phyloP scores from a whole-genome alignment of 179 eudicot species.

The Beta corolliflora region DNA sequence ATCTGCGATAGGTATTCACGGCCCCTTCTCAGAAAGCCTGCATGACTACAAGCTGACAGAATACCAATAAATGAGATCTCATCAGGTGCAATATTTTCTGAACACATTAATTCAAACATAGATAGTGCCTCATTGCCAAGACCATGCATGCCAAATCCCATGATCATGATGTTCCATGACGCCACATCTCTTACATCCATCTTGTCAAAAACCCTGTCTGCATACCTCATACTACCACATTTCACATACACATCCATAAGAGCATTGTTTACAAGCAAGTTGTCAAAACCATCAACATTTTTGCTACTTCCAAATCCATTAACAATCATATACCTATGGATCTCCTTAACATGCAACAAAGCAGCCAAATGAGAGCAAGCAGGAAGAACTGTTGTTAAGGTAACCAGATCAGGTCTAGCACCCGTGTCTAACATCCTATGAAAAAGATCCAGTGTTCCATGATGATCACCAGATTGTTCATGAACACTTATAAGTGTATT shows the following conservation, averaged over 20 bases:
- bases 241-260: conserved; percentile 64
- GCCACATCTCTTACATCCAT: conserved; percentile 46
- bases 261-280: conserved; percentile 49
- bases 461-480: conserved; percentile 34
- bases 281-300: conserved; percentile 18
- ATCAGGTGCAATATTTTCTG: conserved; percentile 47
- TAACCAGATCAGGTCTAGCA: conserved; percentile 62
- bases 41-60: conserved; percentile 64
- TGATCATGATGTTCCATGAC: conserved; percentile 74
- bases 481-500: conserved; percentile 62
- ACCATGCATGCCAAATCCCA: conserved; percentile 65
- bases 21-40: conserved; percentile 57
- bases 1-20: conserved; percentile 46
- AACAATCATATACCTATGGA: conserved; percentile 52
- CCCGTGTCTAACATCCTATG: conserved; percentile 36
- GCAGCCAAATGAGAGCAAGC: conserved; percentile 58
- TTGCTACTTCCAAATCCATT: conserved; percentile 36
- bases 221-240: conserved; percentile 49
- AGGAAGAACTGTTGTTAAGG: conserved; percentile 59
- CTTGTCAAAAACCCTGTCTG: conserved; percentile 24
- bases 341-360: conserved; percentile 53
- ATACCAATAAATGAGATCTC: conserved; percentile 56
- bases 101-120: conserved; percentile 50
- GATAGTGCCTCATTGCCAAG: conserved; percentile 46
- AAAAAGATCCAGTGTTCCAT: conserved; percentile 23